Conservation (phyloP, 1,139 yeast genomes). For the Candida sp. region DNA sequence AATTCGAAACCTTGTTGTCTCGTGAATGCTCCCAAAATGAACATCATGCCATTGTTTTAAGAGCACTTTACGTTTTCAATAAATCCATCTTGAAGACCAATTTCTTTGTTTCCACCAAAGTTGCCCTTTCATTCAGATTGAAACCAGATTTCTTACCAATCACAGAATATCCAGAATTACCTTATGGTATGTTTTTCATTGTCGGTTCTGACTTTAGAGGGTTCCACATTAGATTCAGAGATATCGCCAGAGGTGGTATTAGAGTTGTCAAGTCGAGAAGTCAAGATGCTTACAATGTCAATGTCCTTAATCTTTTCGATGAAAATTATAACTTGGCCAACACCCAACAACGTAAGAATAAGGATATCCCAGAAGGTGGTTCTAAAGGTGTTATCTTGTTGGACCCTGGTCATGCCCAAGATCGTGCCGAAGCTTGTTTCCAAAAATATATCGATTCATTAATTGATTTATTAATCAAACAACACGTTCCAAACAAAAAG, state of each 20-base stretch:
- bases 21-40: slow-evolving; percentile 79
- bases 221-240: slow-evolving; percentile 95
- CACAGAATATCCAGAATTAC: slow-evolving; percentile 86
- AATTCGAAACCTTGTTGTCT: slow-evolving; percentile 64
- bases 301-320: slow-evolving; percentile 87
- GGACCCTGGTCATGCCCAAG: slow-evolving; percentile 78
- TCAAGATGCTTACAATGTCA: slow-evolving; percentile 79
- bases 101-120: slow-evolving; percentile 91
- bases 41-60: slow-evolving; percentile 74
- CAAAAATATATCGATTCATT: slow-evolving; percentile 91
- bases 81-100: slow-evolving; percentile 88
- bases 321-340: slow-evolving; percentile 95
- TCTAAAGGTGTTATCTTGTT: slow-evolving; percentile 94
- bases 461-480: slow-evolving; percentile 80
- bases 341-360: slow-evolving; percentile 95
- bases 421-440: slow-evolving; percentile 80
- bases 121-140: slow-evolving; percentile 90
- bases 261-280: slow-evolving; percentile 91
- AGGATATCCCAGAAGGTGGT: slow-evolving; percentile 99
- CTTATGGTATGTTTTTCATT: slow-evolving; percentile 92
- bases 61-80: slow-evolving; percentile 82
- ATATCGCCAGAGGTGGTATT: slow-evolving; percentile 98
- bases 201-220: slow-evolving; percentile 98
- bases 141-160: slow-evolving; percentile 82
- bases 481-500: slow-evolving; percentile 70